Conservation (phyloP, 371 early-diverging fungal species). For the Mortierella sp. region DNA sequence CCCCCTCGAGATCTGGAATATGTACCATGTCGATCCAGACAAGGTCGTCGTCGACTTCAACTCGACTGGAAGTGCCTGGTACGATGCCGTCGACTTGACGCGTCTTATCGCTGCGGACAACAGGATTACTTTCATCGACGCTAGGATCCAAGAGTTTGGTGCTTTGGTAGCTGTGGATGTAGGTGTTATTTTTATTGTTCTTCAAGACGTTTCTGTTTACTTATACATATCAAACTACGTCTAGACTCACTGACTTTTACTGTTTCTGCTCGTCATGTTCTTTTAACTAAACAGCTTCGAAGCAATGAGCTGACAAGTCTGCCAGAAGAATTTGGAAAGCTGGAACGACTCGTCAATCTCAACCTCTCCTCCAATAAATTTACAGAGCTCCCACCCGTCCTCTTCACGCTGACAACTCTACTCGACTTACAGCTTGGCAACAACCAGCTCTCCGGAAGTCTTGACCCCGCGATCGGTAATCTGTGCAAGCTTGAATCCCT, state of each 20-base stretch:
- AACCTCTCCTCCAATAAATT: slow-evolving; percentile 64
- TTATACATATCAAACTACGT: background rate
- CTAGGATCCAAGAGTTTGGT: slow-evolving; percentile 70
- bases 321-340: slow-evolving; percentile 59
- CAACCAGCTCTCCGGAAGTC: slow-evolving; percentile 56
- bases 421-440: slow-evolving; percentile 63
- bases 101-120: slow-evolving; percentile 79
- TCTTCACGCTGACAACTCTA: slow-evolving; percentile 57
- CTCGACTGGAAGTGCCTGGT: slow-evolving; percentile 66
- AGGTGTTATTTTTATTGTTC: slow-evolving; percentile 18
- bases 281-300: slow-evolving; percentile 58
- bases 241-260: too few species aligned
- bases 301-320: slow-evolving; percentile 63
- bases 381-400: slow-evolving; percentile 57
- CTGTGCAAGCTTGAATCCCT: slow-evolving; percentile 61
- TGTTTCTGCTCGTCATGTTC: background rate
- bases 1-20: slow-evolving; percentile 74
- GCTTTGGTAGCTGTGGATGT: slow-evolving; percentile 77
- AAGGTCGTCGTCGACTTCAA: slow-evolving; percentile 66
- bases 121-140: slow-evolving; percentile 66
- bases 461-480: slow-evolving; percentile 53
- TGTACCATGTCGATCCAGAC: slow-evolving; percentile 73
- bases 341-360: slow-evolving; percentile 60
- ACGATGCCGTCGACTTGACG: slow-evolving; percentile 74
- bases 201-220: background rate